These are phyloP conservation scores for Yarrowia galli DNA, from an alignment of 1,139 yeast species.

Conservation along the genomic window DNA sequence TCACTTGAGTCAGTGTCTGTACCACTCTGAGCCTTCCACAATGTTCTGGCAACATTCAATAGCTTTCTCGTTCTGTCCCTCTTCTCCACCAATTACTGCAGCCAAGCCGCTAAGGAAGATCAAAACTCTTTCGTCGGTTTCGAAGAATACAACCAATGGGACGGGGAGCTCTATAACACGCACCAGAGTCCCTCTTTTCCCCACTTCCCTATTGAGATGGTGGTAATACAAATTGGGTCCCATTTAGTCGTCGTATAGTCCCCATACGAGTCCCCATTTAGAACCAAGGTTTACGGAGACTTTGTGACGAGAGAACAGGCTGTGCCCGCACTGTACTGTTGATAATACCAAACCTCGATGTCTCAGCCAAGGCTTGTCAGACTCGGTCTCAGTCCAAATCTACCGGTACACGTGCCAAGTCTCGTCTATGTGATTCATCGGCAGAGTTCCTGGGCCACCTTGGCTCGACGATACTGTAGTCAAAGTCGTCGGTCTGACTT, in stretches of 20 bases:
- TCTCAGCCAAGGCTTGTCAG: background rate
- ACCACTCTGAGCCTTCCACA: too few species aligned
- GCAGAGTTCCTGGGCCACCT: too few species aligned
- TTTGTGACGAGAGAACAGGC: too few species aligned
- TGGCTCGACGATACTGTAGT: too few species aligned
- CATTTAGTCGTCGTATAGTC: too few species aligned
- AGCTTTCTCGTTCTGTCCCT: too few species aligned
- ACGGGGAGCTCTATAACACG: background rate
- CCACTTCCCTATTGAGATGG: background rate
- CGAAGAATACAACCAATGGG: background rate
- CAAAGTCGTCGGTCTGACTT: too few species aligned
- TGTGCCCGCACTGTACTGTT: too few species aligned
- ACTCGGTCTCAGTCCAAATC: too few species aligned
- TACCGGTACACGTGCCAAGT: background rate
- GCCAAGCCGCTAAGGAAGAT: background rate
- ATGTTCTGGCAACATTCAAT: too few species aligned
- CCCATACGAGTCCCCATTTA: background rate
- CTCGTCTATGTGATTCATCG: background rate
- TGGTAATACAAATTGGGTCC: background rate
- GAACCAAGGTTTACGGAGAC: background rate
- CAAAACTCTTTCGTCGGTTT: background rate
- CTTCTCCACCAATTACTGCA: too few species aligned
- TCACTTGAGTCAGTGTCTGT: too few species aligned
- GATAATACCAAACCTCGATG: background rate
- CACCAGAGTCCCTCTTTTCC: background rate